Evolutionary conservation across 192 early-diverging fungal genomes (phyloP).

Genomic region (Mortierella hygrophila): DNA sequence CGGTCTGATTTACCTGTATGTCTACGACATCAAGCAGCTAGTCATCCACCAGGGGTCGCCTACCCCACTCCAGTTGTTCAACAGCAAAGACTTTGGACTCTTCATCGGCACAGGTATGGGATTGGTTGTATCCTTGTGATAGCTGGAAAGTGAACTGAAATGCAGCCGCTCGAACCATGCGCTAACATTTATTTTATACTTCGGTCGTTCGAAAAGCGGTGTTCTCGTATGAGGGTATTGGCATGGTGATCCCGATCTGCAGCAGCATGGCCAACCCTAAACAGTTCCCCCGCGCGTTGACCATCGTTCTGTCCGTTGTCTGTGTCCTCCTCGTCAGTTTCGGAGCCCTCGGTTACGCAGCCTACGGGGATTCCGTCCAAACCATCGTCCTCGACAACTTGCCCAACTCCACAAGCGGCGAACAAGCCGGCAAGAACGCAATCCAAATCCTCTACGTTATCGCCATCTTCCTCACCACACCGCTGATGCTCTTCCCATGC

Average conservation of each 20-base stretch:
- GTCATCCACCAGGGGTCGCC: slow-evolving; percentile 60
- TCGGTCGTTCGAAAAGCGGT: slow-evolving; percentile 72
- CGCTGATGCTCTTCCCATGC: slow-evolving; percentile 87
- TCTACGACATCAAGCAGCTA: slow-evolving; percentile 77
- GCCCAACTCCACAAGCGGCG: slow-evolving; percentile 51
- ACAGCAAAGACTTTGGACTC: slow-evolving; percentile 50
- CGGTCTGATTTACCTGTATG: slow-evolving; percentile 82
- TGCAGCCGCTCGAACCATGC: too few relatives aligned
- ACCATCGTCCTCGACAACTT: slow-evolving; percentile 88
- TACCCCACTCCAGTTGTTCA: slow-evolving; percentile 70
- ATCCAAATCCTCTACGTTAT: slow-evolving; percentile 89
- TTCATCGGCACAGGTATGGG: slow-evolving; percentile 57
- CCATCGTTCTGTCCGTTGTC: slow-evolving; percentile 75
- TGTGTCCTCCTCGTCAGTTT: slow-evolving; percentile 78
- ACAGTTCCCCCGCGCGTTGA: slow-evolving; percentile 80
- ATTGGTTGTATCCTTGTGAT: slow-evolving; percentile 71
- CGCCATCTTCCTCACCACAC: slow-evolving; percentile 91
- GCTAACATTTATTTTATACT: too few relatives aligned
- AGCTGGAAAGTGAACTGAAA: slow-evolving; percentile 73
- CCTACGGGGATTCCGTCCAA: slow-evolving; percentile 83
- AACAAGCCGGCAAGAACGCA: slow-evolving; percentile 66
- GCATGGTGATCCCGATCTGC: slow-evolving; percentile 83
- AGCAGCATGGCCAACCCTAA: slow-evolving; percentile 87
- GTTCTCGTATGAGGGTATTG: slow-evolving; percentile 95
- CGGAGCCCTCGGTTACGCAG: slow-evolving; percentile 83